A percentile compares a stretch with the other conserved stretches of the same genome.
Evolutionary conservation across 2,329 filamentous ascomycete species (phyloP).

Genomic region (Penicillium digitatum): DNA sequence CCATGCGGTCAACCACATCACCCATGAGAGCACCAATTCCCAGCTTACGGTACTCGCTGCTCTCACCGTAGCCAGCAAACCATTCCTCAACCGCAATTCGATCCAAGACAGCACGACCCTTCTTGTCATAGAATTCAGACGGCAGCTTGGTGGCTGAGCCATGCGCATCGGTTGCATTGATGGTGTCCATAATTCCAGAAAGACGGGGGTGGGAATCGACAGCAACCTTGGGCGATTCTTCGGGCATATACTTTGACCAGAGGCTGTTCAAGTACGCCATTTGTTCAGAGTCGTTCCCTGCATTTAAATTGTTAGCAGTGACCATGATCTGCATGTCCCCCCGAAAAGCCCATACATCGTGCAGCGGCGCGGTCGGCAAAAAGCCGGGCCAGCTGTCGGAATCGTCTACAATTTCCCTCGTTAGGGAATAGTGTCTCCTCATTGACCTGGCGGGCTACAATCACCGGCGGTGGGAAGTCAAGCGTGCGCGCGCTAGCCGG

Average conservation of each 20-base stretch:
- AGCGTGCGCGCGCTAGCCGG: constrained; percentile 52
- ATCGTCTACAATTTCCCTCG: constrained; percentile 67
- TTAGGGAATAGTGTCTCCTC: constrained; percentile 82
- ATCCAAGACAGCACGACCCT: constrained; percentile 65
- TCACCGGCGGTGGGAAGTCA: constrained; percentile 59
- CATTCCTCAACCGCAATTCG: constrained; percentile 82
- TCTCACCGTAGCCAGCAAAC: constrained; percentile 83
- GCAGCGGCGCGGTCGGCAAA: constrained; percentile 69
- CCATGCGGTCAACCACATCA: constrained; percentile 73
- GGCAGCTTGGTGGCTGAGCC: constrained; percentile 75
- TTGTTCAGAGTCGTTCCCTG: constrained; percentile 67
- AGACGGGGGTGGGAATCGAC: constrained; percentile 81
- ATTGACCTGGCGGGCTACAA: constrained; percentile 59
- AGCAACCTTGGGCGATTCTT: constrained; percentile 62
- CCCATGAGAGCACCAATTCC: constrained; percentile 83
- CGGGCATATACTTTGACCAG: constrained; percentile 82
- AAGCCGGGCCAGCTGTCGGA: constrained; percentile 63
- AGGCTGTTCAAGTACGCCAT: constrained; percentile 77
- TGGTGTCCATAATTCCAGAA: constrained; percentile 87
- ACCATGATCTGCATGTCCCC: background rate
- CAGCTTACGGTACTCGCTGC: constrained; percentile 77
- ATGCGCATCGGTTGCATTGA: constrained; percentile 85
- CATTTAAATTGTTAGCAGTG: background rate
- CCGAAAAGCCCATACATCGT: constrained; percentile 50
- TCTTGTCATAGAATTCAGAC: constrained; percentile 78